A percentile compares a stretch with the other conserved stretches of the same genome.
These are phyloP conservation scores for Coemansia sp. DNA, from an alignment of 192 early-diverging fungal species.

Conservation along the genomic window DNA sequence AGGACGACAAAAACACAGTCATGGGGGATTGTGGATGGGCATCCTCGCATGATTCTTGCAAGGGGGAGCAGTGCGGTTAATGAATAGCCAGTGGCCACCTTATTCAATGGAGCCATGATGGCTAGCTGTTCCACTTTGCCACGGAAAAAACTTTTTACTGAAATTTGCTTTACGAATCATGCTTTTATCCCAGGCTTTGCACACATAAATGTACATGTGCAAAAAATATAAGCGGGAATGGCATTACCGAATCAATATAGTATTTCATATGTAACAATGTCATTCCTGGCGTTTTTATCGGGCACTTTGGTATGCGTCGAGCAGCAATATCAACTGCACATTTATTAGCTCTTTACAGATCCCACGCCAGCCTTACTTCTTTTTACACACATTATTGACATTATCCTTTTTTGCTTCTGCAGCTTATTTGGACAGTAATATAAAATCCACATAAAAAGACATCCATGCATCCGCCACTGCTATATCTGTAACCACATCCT, in stretches of 20 bases:
- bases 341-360: conserved; percentile 1
- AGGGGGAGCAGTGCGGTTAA: neutral
- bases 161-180: neutral
- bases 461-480: conserved; percentile 10
- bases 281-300: neutral
- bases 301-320: neutral
- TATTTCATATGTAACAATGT: neutral
- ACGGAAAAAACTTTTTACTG: conserved; percentile 12
- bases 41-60: neutral
- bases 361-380: conserved; percentile 1
- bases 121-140: conserved; percentile 15
- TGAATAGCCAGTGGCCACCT: conserved; percentile 19
- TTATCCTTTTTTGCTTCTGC: neutral
- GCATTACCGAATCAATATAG: neutral
- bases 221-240: neutral
- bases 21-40: neutral
- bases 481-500: conserved; percentile 2
- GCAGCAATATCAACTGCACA: conserved; percentile 2
- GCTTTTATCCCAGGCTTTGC: neutral
- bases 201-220: neutral
- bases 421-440: neutral
- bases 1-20: neutral
- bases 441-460: conserved; percentile 5
- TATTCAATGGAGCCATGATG: conserved; percentile 33
- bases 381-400: conserved; percentile 3